Evolutionary conservation across 192 early-diverging fungal genomes (phyloP).

Genomic region (Mortierella antarctica): DNA sequence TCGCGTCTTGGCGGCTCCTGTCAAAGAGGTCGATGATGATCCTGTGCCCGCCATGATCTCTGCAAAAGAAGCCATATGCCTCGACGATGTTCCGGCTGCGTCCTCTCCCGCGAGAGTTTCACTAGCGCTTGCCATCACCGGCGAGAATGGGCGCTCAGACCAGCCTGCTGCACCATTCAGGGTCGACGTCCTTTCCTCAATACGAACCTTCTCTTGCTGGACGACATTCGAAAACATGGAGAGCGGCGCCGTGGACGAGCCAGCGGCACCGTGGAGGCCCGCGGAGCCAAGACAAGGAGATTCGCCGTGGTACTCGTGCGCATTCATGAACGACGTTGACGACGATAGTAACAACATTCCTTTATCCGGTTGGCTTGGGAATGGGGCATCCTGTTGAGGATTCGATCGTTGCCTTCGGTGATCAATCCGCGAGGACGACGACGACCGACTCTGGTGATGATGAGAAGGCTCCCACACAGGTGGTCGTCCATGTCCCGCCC

Average conservation of each 20-base stretch:
- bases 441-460: slow-evolving; percentile 20
- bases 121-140: slow-evolving; percentile 15
- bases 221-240: slow-evolving; percentile 42
- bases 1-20: not conserved
- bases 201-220: slow-evolving; percentile 43
- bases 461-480: slow-evolving; percentile 32
- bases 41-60: not conserved
- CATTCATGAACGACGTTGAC: slow-evolving; percentile 36
- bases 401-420: slow-evolving; percentile 35
- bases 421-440: slow-evolving; percentile 17
- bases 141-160: slow-evolving; percentile 45
- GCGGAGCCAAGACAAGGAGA: slow-evolving; percentile 26
- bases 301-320: slow-evolving; percentile 9
- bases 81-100: not conserved
- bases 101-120: not conserved
- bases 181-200: slow-evolving; percentile 36
- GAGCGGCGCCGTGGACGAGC: slow-evolving; percentile 4
- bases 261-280: not conserved
- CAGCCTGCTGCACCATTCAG: slow-evolving; percentile 41
- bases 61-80: slow-evolving; percentile 5
- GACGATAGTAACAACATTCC: slow-evolving; percentile 31
- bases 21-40: not conserved
- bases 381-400: not conserved
- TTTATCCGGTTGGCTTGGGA: not conserved
- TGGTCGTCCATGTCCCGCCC: slow-evolving; percentile 22